Base-by-base conservation (phyloP, 441 rosid species). In the Geranium incanum region DNA sequence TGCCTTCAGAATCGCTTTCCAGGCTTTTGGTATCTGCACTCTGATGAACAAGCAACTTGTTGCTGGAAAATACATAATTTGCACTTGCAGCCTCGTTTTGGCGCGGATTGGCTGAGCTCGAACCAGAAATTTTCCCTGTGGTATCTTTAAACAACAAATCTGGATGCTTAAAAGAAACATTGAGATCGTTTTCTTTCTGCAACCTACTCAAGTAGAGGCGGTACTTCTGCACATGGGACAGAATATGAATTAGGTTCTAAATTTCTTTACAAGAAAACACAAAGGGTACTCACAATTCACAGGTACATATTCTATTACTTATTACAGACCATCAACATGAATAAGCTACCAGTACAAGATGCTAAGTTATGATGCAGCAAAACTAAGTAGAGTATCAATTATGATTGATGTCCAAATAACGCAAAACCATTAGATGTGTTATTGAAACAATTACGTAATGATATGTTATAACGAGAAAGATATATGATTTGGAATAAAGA, bases 181-280 rank as follows among this genome's bases (percentile, higher is more conserved):
- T 92, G 0, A 68, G 65, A 75, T 87, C 91, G 79, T 82, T 86
- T 6, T 81, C 97, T 74, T 88, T 90, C 81, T 87, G 97, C 71
- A 95, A 74, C 71, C 99, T 83, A 78, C 88, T 84, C 83, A 95
- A 81, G 85, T 92, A 95, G 72, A 95, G 96, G 15, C 99, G 97
- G 78, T 95, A 95, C 76, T 95, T 95, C 99, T 95, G 96, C 90
- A 78, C 1, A 78, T 69, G 38, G 45, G 69, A 72, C 69, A 16
- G 21, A 5, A 62, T 72, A 33, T 1, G 57, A 16, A 67, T 75
- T 38, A 79, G 80, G 76, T 43, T 63, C 71, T 45, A 12, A 52
- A 62, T 11, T 1, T 57, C 41, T 28, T 12, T 6, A 5, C 6
- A 16, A 60, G 60, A 4, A 52, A 13, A 5, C 6, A 13, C 19